Evolutionary conservation across 2,329 filamentous ascomycete species (phyloP).

Genomic region (Xylaria sp.): DNA sequence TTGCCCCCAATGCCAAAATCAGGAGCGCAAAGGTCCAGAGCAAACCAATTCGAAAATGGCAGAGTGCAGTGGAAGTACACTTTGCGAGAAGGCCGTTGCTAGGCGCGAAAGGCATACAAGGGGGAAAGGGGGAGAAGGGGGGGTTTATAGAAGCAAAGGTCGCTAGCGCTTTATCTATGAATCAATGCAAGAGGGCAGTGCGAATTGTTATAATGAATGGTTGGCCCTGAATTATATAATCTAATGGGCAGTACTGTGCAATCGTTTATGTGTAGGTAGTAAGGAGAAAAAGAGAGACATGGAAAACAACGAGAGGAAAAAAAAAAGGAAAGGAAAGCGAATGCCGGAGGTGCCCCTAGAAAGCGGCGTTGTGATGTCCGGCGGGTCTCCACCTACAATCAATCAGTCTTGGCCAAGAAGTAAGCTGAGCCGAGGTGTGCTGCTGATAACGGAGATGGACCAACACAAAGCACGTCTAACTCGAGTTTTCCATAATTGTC

Average conservation of each 20-base stretch:
- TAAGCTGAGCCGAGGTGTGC: slow-evolving; percentile 3
- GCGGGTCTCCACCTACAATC: neutral
- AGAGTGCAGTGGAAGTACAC: slow-evolving; percentile 51
- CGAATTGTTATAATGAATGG: no score
- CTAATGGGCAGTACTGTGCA: neutral
- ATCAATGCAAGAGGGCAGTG: neutral
- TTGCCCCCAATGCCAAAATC: slow-evolving; percentile 43
- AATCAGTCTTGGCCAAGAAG: neutral
- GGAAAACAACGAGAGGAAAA: no score
- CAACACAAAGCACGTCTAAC: neutral
- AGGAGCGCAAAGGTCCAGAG: slow-evolving; percentile 51
- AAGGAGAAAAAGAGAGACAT: neutral
- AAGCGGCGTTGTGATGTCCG: neutral
- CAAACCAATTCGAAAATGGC: slow-evolving; percentile 47
- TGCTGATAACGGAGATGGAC: neutral
- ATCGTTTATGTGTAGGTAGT: neutral
- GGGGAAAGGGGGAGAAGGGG: neutral
- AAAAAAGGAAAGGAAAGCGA: neutral
- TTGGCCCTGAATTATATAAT: neutral
- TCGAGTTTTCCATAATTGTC: no score
- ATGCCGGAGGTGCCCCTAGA: neutral
- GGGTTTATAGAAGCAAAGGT: no score
- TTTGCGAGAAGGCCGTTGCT: slow-evolving; percentile 43
- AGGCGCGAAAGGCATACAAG: slow-evolving; percentile 37
- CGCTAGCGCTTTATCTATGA: neutral